These are phyloP conservation scores for Paecilomyces dactylethromorphus DNA, from an alignment of 2,329 filamentous ascomycete genomes.

Conservation along the genomic window DNA sequence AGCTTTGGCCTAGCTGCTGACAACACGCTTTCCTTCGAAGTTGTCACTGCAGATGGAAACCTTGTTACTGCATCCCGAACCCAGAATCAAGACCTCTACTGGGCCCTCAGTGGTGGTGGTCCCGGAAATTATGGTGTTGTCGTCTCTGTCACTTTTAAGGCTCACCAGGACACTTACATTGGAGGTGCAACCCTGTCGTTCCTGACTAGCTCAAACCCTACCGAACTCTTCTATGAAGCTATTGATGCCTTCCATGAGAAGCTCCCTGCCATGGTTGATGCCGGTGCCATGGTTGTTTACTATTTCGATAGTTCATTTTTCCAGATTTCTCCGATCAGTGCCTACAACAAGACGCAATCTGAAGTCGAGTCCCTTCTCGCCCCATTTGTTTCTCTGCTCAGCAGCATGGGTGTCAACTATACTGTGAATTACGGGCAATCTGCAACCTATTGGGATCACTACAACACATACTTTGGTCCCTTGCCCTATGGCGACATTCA, in stretches of 20 bases:
- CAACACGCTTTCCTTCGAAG: slow-evolving; percentile 50
- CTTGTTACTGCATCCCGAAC: slow-evolving; percentile 42
- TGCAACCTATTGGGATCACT: slow-evolving; percentile 24
- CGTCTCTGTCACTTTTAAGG: slow-evolving; percentile 48
- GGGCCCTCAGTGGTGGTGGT: slow-evolving; percentile 57
- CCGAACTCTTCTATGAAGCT: slow-evolving; percentile 44
- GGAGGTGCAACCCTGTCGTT: slow-evolving; percentile 43
- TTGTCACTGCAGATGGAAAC: slow-evolving; percentile 47
- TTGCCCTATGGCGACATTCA: slow-evolving; percentile 2
- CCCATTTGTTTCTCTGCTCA: slow-evolving; percentile 39
- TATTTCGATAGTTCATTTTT: slow-evolving; percentile 47
- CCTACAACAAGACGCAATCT: slow-evolving; percentile 38
- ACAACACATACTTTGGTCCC: neutral
- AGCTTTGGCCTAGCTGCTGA: slow-evolving; percentile 56
- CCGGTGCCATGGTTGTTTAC: slow-evolving; percentile 46
- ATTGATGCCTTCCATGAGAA: slow-evolving; percentile 43
- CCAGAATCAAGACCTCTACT: slow-evolving; percentile 54
- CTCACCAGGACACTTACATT: slow-evolving; percentile 39
- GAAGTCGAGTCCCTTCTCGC: slow-evolving; percentile 41
- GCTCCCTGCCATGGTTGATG: slow-evolving; percentile 45
- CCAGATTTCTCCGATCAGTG: slow-evolving; percentile 40
- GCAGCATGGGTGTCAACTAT: slow-evolving; percentile 26
- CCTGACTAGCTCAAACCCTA: slow-evolving; percentile 21
- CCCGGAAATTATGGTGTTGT: slow-evolving; percentile 55
- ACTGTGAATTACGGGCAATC: slow-evolving; percentile 21